These are phyloP conservation scores for Cystobasidium ongulense DNA, from an alignment of 768 basidiomycete species.

Conservation along the genomic window DNA sequence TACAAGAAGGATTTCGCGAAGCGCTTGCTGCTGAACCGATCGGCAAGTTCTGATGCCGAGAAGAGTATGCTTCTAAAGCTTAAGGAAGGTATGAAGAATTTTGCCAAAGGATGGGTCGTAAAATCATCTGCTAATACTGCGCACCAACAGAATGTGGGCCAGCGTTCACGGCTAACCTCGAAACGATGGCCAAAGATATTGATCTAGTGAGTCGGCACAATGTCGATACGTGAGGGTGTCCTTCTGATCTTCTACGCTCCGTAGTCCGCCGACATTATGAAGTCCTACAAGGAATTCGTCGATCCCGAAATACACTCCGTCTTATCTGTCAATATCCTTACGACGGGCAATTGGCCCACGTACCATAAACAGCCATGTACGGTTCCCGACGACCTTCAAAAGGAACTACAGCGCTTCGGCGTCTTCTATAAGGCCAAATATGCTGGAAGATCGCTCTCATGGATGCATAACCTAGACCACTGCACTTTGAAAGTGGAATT, in stretches of 20 bases:
- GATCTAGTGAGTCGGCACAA: conserved; percentile 36
- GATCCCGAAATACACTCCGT: conserved; percentile 46
- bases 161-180: conserved; percentile 77
- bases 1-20: conserved; percentile 84
- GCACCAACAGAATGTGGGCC: conserved; percentile 70
- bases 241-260: no score
- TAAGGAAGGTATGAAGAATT: conserved; percentile 58
- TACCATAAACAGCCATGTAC: conserved; percentile 46
- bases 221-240: no score
- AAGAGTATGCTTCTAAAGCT: conserved; percentile 73
- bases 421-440: conserved; percentile 72
- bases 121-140: background rate
- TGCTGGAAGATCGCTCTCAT: conserved; percentile 64
- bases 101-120: background rate
- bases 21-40: conserved; percentile 70
- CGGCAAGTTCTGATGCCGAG: conserved; percentile 81
- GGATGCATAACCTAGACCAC: conserved; percentile 80
- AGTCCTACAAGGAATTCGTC: conserved; percentile 55
- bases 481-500: conserved; percentile 68
- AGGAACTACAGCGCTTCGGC: conserved; percentile 57
- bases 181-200: conserved; percentile 60
- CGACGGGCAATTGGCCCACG: conserved; percentile 75
- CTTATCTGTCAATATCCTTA: conserved; percentile 73
- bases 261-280: conserved; percentile 63
- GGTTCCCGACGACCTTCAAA: conserved; percentile 62